A percentile compares a stretch with the other conserved stretches of the same genome.
Conservation (phyloP, 192 early-diverging fungal species). For the Martensiomyces pterosporus region DNA sequence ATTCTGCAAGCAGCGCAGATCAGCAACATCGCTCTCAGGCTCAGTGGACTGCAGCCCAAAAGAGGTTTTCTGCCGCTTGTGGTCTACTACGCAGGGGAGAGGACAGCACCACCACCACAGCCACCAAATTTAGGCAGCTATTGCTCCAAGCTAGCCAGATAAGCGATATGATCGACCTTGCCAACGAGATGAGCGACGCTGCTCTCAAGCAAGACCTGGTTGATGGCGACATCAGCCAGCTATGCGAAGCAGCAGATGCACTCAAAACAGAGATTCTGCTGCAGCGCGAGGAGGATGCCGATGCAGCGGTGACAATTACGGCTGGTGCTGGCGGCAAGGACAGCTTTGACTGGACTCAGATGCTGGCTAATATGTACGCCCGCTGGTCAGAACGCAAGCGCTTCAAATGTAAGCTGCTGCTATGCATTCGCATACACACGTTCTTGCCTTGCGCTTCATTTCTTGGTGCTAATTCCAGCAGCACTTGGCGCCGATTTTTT, state of each 20-base stretch:
- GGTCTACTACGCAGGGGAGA: no score
- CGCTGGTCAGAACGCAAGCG: constrained; percentile 58
- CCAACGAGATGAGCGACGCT: background rate
- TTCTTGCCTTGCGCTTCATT: no score
- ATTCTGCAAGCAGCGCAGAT: no score
- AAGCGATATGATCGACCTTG: constrained; percentile 2
- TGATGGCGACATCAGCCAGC: constrained; percentile 47
- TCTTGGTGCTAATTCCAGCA: no score
- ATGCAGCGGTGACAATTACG: constrained; percentile 52
- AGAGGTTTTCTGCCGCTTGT: no score
- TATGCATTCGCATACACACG: no score
- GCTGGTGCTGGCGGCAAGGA: constrained; percentile 54
- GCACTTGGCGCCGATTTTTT: no score
- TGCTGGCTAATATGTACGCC: constrained; percentile 60
- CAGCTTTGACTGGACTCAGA: constrained; percentile 63
- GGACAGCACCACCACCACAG: no score
- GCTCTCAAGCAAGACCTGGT: constrained; percentile 54
- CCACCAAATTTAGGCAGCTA: no score
- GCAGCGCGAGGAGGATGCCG: constrained; percentile 18
- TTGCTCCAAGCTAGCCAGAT: background rate
- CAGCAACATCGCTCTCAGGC: no score
- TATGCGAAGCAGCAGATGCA: constrained; percentile 17
- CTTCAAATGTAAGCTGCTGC: constrained; percentile 48
- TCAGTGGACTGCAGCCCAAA: no score
- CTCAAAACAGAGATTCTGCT: constrained; percentile 47